phyloP scores from a whole-genome alignment of 345 rosid species.

The Linum lewisii region DNA sequence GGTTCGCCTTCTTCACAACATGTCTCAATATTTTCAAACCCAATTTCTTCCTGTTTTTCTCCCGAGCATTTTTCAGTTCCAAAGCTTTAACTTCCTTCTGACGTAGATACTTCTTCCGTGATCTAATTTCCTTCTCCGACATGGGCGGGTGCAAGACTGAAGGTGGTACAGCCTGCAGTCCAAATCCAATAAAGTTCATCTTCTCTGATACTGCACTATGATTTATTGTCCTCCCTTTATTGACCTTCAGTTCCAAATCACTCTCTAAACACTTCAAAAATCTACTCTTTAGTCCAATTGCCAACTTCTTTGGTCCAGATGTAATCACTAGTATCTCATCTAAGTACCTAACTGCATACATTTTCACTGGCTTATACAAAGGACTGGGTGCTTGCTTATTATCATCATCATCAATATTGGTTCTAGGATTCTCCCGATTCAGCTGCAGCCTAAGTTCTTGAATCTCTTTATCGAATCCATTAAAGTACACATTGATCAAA shows the following conservation, averaged over 20 bases:
- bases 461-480: slow-evolving; percentile 56
- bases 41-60: slow-evolving; percentile 65
- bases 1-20: slow-evolving; percentile 66
- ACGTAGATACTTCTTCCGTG: slow-evolving; percentile 74
- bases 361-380: slow-evolving; percentile 55
- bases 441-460: slow-evolving; percentile 50
- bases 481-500: slow-evolving; percentile 68
- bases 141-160: slow-evolving; percentile 68
- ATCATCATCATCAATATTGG: slow-evolving; percentile 22
- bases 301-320: slow-evolving; percentile 63
- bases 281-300: slow-evolving; percentile 51
- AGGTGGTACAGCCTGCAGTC: slow-evolving; percentile 83
- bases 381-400: slow-evolving; percentile 25
- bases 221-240: slow-evolving; percentile 49
- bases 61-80: slow-evolving; percentile 74
- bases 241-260: slow-evolving; percentile 52
- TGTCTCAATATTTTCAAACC: slow-evolving; percentile 67
- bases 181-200: slow-evolving; percentile 68
- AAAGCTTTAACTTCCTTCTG: slow-evolving; percentile 71
- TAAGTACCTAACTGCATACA: slow-evolving; percentile 71
- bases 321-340: slow-evolving; percentile 77
- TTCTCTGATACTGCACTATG: slow-evolving; percentile 82
- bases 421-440: slow-evolving; percentile 37
- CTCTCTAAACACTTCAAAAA: slow-evolving; percentile 46
- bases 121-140: slow-evolving; percentile 81